Conservation (phyloP, 768 basidiomycete species). For the Auriscalpium vulgare region DNA sequence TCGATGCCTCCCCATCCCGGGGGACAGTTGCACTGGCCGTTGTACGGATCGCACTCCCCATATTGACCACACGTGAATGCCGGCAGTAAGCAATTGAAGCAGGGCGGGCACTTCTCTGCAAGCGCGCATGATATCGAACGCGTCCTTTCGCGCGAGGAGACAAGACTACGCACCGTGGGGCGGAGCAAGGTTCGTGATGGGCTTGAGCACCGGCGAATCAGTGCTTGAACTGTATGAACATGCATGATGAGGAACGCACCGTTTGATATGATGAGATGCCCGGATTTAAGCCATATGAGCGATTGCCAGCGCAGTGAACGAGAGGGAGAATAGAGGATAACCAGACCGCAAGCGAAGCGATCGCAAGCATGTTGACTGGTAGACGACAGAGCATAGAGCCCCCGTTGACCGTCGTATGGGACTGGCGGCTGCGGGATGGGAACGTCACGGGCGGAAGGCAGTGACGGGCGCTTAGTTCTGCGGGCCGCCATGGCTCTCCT, state of each 20-base stretch:
- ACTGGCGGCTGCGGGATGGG: no score
- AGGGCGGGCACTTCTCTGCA: slow-evolving; percentile 59
- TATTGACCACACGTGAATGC: slow-evolving; percentile 90
- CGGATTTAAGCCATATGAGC: background rate
- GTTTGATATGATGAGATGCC: background rate
- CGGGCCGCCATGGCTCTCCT: no score
- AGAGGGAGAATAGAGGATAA: background rate
- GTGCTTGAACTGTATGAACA: background rate
- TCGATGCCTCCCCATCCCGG: slow-evolving; percentile 98
- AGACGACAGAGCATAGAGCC: no score
- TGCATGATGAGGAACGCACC: background rate
- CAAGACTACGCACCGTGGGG: background rate
- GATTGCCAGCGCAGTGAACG: background rate
- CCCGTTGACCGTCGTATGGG: no score
- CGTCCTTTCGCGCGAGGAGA: background rate
- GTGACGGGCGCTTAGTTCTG: no score
- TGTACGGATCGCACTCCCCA: slow-evolving; percentile 82
- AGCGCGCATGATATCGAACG: background rate
- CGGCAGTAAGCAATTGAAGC: slow-evolving; percentile 94
- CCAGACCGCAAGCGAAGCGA: no score
- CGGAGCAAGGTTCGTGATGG: background rate
- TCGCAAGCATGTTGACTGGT: no score
- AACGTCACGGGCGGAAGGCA: no score
- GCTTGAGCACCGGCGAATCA: background rate
- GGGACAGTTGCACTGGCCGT: slow-evolving; percentile 95